A percentile compares a stretch with the other conserved stretches of the same genome.
Conservation (phyloP, 176 grass and related monocot species). For the Rhynchospora breviuscula region DNA sequence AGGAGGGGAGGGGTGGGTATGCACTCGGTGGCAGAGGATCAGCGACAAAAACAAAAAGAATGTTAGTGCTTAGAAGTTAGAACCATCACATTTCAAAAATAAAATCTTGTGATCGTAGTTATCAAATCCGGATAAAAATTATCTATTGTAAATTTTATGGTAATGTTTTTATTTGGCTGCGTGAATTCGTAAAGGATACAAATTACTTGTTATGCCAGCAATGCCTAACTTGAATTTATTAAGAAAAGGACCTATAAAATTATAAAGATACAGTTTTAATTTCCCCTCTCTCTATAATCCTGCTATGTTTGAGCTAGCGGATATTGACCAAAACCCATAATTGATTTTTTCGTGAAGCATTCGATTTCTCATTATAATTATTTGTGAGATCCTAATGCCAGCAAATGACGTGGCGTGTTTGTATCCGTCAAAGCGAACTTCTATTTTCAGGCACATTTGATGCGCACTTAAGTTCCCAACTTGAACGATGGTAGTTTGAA, state of each 20-base stretch:
- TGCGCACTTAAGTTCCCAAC: neutral
- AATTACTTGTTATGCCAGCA: neutral
- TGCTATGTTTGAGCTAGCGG: neutral
- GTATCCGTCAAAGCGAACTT: neutral
- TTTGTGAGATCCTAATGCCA: neutral
- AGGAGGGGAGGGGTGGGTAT: no score
- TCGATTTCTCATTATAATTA: neutral
- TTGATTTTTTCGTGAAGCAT: neutral
- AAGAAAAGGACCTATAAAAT: neutral
- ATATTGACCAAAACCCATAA: neutral
- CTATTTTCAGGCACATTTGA: neutral
- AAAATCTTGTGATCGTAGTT: no score
- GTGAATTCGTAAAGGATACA: neutral
- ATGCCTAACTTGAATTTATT: neutral
- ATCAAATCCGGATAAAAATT: no score
- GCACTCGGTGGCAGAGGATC: no score
- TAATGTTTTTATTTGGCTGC: no score
- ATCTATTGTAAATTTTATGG: no score
- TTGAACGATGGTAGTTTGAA: neutral
- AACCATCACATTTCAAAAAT: no score
- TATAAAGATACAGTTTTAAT: neutral
- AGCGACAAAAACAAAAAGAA: no score
- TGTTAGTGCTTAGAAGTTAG: no score
- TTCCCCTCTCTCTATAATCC: neutral
- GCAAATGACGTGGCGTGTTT: conserved; percentile 2